Evolutionary conservation across 306 rosid genomes (phyloP).

Genomic region (Prunus padus): DNA sequence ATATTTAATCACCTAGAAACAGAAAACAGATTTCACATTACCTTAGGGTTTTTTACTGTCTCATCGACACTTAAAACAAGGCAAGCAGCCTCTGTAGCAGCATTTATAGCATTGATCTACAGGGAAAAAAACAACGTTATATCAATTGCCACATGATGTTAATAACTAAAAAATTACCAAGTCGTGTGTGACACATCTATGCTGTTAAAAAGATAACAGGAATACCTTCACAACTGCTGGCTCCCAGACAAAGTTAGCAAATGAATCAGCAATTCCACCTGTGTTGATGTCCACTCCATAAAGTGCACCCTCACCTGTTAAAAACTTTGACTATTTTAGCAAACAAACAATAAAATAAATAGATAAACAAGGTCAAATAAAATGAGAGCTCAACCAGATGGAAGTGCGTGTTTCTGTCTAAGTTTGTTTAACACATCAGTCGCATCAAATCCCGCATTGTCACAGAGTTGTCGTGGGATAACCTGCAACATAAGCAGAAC

Average conservation of each 20-base stretch:
- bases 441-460: conserved; percentile 98
- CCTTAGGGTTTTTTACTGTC: conserved; percentile 97
- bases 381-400: conserved; percentile 55
- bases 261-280: conserved; percentile 93
- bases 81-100: conserved; percentile 99
- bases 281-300: conserved; percentile 91
- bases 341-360: not conserved
- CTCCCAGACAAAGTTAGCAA: conserved; percentile 97
- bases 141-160: conserved; percentile 8
- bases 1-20: not conserved
- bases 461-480: conserved; percentile 95
- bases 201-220: not conserved
- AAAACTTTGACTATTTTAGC: not conserved
- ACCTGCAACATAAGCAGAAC: conserved; percentile 50
- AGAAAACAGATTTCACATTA: conserved; percentile 17
- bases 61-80: conserved; percentile 92
- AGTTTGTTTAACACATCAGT: conserved; percentile 96
- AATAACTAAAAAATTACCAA: conserved; percentile 1
- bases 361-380: not conserved
- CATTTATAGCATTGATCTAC: conserved; percentile 96
- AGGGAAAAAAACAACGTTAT: not conserved
- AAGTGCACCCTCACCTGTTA: conserved; percentile 81
- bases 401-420: conserved; percentile 91
- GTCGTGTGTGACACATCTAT: not conserved
- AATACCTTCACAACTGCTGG: conserved; percentile 94